Percentiles rank a stretch among this genome's conserved stretches.
phyloP scores from a whole-genome alignment of 2,329 filamentous ascomycete species.

The Mycosphaerella sp. region DNA sequence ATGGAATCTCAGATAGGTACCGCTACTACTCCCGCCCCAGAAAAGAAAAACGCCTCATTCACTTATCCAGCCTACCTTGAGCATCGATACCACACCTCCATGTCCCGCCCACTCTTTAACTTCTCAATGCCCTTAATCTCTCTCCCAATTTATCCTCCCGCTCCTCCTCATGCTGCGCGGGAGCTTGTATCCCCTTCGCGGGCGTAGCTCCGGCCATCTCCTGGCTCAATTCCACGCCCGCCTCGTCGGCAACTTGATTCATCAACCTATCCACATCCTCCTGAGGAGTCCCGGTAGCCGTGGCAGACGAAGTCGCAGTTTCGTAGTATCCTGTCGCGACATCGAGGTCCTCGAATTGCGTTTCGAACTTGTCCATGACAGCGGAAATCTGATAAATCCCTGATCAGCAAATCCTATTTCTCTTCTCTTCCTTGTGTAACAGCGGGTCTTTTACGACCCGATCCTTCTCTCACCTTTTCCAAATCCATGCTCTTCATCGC shows the following conservation, averaged over 20 bases:
- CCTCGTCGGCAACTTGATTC: slow-evolving; percentile 79
- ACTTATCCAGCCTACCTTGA: background rate
- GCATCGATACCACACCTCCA: background rate
- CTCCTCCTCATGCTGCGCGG: slow-evolving; percentile 56
- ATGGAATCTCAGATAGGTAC: background rate
- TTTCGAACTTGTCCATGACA: slow-evolving; percentile 61
- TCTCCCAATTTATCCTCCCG: slow-evolving; percentile 68
- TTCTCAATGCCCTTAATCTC: slow-evolving; percentile 50
- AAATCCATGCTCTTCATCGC: slow-evolving; percentile 60
- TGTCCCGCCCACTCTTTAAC: slow-evolving; percentile 20
- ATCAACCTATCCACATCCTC: slow-evolving; percentile 83
- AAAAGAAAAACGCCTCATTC: background rate
- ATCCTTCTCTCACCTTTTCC: slow-evolving; percentile 46
- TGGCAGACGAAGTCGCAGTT: slow-evolving; percentile 74
- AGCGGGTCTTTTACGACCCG: background rate
- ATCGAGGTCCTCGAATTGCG: slow-evolving; percentile 48
- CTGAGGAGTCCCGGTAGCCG: slow-evolving; percentile 65
- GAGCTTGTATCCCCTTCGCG: slow-evolving; percentile 49
- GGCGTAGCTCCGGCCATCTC: slow-evolving; percentile 60
- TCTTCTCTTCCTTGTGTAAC: background rate
- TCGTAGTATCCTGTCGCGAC: slow-evolving; percentile 65
- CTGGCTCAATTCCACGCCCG: slow-evolving; percentile 71
- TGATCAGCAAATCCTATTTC: background rate
- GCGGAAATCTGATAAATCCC: slow-evolving; percentile 48
- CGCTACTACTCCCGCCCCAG: background rate